phyloP scores from a whole-genome alignment of 768 basidiomycete species.

The Hygrophorus russula region DNA sequence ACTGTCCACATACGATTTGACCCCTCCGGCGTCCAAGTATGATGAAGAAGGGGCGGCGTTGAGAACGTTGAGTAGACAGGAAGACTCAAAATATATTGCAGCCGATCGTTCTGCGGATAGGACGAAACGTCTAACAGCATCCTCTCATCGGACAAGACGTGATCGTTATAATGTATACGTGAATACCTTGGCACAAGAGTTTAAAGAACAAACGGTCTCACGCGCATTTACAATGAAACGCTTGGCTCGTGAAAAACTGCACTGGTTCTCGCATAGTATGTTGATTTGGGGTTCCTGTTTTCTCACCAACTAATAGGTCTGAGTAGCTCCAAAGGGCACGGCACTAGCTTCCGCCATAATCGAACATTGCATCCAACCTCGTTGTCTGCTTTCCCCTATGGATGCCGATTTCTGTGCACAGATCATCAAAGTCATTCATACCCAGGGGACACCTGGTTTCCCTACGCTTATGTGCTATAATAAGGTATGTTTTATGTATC shows the following conservation, averaged over 20 bases:
- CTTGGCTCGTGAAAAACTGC: constrained; percentile 61
- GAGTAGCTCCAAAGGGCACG: constrained; percentile 31
- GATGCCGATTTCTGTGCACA: constrained; percentile 93
- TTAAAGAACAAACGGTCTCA: constrained; percentile 64
- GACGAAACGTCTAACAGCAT: constrained; percentile 42
- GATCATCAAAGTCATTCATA: constrained; percentile 81
- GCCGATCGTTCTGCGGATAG: constrained; percentile 70
- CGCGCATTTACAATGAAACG: constrained; percentile 70
- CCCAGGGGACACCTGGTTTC: constrained; percentile 82
- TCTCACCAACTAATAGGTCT: constrained; percentile 5
- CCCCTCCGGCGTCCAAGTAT: constrained; percentile 67
- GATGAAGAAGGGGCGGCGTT: constrained; percentile 63
- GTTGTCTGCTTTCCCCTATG: constrained; percentile 89
- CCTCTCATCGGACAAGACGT: constrained; percentile 46
- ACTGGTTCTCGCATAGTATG: constrained; percentile 71
- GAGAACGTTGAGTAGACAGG: constrained; percentile 51
- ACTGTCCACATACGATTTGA: constrained; percentile 80
- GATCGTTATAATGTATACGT: constrained; percentile 58
- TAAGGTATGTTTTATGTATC: constrained; percentile 34
- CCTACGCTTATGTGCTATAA: constrained; percentile 80
- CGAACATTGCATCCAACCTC: constrained; percentile 88
- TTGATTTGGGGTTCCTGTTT: background rate
- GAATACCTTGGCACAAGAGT: constrained; percentile 50
- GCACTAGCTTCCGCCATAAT: constrained; percentile 54
- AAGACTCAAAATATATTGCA: constrained; percentile 47